phyloP scores from a whole-genome alignment of 228 moss, liverwort and hornwort species.

The Sphagnum magellanicum region DNA sequence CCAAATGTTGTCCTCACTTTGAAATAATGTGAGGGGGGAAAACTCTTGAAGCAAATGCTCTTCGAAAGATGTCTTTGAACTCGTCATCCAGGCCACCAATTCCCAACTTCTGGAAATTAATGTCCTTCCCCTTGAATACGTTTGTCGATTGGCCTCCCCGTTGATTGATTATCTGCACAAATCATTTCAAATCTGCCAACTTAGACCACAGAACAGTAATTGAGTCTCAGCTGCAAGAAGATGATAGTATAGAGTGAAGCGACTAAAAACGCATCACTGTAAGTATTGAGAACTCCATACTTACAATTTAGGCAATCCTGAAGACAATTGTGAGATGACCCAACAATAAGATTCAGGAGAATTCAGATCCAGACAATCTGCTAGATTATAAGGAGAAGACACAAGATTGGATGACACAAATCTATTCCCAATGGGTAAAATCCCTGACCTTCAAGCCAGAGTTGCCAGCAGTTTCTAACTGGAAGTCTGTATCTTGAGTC shows the following conservation, averaged over 20 bases:
- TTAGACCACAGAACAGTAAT: no score
- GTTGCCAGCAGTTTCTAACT: slow-evolving; percentile 68
- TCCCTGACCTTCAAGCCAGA: slow-evolving; percentile 76
- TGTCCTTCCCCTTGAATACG: slow-evolving; percentile 85
- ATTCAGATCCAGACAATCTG: no score
- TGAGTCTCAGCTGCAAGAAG: no score
- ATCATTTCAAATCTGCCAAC: not conserved
- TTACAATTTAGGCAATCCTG: no score
- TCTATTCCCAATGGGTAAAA: not conserved
- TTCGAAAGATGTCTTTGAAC: slow-evolving; percentile 83
- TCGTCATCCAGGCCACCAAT: slow-evolving; percentile 94
- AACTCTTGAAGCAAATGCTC: slow-evolving; percentile 93
- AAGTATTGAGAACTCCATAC: no score
- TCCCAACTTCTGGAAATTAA: slow-evolving; percentile 89
- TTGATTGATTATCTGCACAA: slow-evolving; percentile 77
- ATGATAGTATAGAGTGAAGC: not conserved
- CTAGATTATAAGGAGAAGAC: no score
- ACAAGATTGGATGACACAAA: no score
- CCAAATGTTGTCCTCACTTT: slow-evolving; percentile 39
- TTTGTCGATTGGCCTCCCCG: slow-evolving; percentile 70
- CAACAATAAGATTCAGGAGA: no score
- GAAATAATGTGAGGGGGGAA: slow-evolving; percentile 78
- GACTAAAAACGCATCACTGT: not conserved
- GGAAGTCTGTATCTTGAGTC: slow-evolving; percentile 52
- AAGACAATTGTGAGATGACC: no score